These are phyloP conservation scores for Fusarium anthophilum DNA, from an alignment of 2,329 filamentous ascomycete genomes.

Conservation along the genomic window DNA sequence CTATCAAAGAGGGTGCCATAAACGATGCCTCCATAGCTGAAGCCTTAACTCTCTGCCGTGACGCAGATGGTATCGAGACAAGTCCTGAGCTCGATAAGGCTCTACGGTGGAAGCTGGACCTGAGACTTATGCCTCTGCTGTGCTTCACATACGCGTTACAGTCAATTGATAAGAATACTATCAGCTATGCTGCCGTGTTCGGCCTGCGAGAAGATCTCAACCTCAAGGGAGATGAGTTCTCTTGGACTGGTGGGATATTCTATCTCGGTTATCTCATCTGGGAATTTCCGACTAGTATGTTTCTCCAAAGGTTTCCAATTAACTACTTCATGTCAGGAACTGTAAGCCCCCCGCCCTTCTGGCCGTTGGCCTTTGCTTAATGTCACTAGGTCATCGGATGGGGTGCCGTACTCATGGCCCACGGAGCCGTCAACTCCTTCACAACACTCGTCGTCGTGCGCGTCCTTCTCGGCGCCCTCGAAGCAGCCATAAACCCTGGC, in stretches of 20 bases:
- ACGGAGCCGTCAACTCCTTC: neutral
- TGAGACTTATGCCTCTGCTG: neutral
- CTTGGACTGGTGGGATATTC: neutral
- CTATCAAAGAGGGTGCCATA: neutral
- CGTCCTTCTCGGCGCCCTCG: neutral
- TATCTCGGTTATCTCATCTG: neutral
- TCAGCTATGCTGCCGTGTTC: conserved; percentile 9
- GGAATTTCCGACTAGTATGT: conserved; percentile 9
- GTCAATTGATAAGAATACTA: conserved; percentile 6
- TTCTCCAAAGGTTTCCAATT: neutral
- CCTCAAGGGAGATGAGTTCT: neutral
- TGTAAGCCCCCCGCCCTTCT: neutral
- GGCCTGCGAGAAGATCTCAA: neutral
- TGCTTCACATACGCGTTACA: neutral
- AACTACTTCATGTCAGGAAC: conserved; percentile 17
- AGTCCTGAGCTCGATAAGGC: neutral
- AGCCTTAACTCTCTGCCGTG: neutral
- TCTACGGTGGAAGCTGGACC: neutral
- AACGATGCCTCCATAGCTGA: conserved; percentile 1
- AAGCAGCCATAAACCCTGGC: conserved; percentile 5
- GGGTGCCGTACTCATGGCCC: conserved; percentile 1
- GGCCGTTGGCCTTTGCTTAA: neutral
- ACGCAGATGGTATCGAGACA: neutral
- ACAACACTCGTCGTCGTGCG: neutral
- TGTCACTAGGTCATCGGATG: neutral